Conservation (phyloP, 2,329 filamentous ascomycete species). For the Periglandula ipomoeae region DNA sequence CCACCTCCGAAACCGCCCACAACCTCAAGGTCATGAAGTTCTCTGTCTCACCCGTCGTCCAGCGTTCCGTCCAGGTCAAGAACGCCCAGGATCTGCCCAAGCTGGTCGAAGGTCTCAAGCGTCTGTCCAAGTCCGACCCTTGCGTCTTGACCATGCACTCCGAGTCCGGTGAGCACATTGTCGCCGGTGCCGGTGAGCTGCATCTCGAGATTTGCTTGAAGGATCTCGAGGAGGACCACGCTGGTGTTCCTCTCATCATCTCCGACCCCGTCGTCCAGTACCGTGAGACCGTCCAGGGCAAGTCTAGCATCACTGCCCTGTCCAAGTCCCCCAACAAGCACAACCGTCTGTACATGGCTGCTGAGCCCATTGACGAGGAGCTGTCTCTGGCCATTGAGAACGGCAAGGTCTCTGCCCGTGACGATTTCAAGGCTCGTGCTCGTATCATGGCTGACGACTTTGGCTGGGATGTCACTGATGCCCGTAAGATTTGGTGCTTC, state of each 20-base stretch:
- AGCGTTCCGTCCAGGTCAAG: conserved; percentile 98
- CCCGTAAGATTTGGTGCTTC: conserved; percentile 99
- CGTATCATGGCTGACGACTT: conserved; percentile 93
- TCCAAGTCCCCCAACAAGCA: conserved; percentile 99
- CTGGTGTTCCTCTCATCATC: conserved; percentile 93
- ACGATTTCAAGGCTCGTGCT: conserved; percentile 98
- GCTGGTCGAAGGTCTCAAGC: conserved; percentile 99
- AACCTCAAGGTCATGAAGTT: conserved; percentile 99
- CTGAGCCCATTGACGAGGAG: conserved; percentile 85
- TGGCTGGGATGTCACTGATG: conserved; percentile 99
- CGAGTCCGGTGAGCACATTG: conserved; percentile 95
- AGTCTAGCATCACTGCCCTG: conserved; percentile 90
- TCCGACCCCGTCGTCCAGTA: conserved; percentile 98
- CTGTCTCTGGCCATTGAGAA: conserved; percentile 81
- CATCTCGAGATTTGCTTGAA: conserved; percentile 99
- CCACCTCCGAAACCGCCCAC: conserved; percentile 94
- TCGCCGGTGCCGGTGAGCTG: conserved; percentile 97
- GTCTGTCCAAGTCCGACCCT: conserved; percentile 99
- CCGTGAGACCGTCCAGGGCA: conserved; percentile 84
- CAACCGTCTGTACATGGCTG: conserved; percentile 98
- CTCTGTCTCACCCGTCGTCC: conserved; percentile 98
- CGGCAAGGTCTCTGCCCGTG: conserved; percentile 88
- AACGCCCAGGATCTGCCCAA: conserved; percentile 99
- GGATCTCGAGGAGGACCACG: conserved; percentile 99
- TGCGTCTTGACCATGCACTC: conserved; percentile 87